Base-by-base conservation (phyloP, 1,284 basidiomycete species). In the Pseudozyma tsukubaensis region DNA sequence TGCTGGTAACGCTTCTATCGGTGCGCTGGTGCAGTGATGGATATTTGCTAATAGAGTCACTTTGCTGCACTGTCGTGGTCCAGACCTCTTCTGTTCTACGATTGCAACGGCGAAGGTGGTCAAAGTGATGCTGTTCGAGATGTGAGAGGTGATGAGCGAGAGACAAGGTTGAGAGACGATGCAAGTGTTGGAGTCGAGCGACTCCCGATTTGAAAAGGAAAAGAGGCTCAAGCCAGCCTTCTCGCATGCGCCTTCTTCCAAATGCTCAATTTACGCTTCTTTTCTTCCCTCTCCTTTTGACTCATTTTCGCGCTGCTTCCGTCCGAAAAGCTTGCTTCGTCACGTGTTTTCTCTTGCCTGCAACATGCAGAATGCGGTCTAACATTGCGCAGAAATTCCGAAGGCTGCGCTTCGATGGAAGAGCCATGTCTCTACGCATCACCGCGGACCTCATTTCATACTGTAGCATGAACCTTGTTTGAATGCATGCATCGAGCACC, bases 391-490 rank as follows among this genome's bases (percentile, higher is more conserved):
- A 43, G n/a, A 10, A 7, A 43, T 9, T 7, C 4, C 40, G 24
- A 49, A 47, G 14, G 16, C 18, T n/a, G n/a, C n/a, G n/a, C n/a
- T n/a, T n/a, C n/a, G n/a, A n/a, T 40, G 11, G 29, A 7, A 5
- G 16, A 36, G 37, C 16, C 52, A 52, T 49, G 60, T 66, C 59
- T 56, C 32, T 36, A 66, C 50, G 59, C 43, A 56, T 64, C 62
- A 59, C 36, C 53, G 36, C 21, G 8, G 18, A 45, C 19, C 11
- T n/a, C 18, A 21, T 21, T 45, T n/a, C n/a, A n/a, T 9, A 35
- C 7, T 9, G 43, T 21, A 44, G 43, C 40, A 42, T 42, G n/a
- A n/a, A n/a, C n/a, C n/a, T n/a, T n/a, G n/a, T n/a, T n/a, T n/a
- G n/a, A n/a, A n/a, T n/a, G n/a, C n/a, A n/a, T n/a, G n/a, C n/a